Base-by-base conservation (phyloP, 345 rosid genomes). In the Eucalyptus pauciflora region DNA sequence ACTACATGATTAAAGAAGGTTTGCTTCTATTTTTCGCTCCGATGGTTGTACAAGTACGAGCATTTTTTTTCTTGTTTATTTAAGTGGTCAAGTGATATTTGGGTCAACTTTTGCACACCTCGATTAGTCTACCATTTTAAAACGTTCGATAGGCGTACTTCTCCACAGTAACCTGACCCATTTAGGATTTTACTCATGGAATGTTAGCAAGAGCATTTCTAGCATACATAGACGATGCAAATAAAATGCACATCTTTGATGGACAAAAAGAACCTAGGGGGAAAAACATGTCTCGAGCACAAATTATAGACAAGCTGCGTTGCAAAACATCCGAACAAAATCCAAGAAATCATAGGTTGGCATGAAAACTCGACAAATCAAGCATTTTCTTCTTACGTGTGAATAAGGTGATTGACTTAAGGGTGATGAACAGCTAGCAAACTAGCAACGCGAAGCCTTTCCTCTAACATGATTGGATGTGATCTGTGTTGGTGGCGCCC, bases 151-250 rank as follows among this genome's bases (percentile, higher is more conserved):
- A 11, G 29, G 31, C 1, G 31, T 7, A 27, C 69, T 60, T 14
- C 4, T 6, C 15, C 8, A 13, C 1, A 27, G n/a, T 13, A 6
- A 13, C 8, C 7, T 27, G 16, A 3, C 7, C 4, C 33, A 27
- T 60, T 60, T 27, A 60, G 15, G 15, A 60, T 60, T 27, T 60
- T 60, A 27, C 15, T 60, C 31, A 6, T 12, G 29, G 15, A 60
- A n/a, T 12, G 31, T 31, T 0, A 29, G 8, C 7, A 13, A 27
- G 4, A 27, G 31, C 15, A 27, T 60, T 60, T 27, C 16, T 7
- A 2, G 31, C 31, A 60, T 27, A 27, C 16, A 60, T 60, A 60
- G 14, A 60, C 2, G 15, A 27, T 13, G 67, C 67, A 60, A 60
- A 60, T n/a, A 60, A 60, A 27, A 6, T 27, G 67, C 67, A 60